Percentiles rank a stretch among this genome's conserved stretches.
Evolutionary conservation across 257 asterid species (phyloP).

Genomic region (Solanum arcanum): DNA sequence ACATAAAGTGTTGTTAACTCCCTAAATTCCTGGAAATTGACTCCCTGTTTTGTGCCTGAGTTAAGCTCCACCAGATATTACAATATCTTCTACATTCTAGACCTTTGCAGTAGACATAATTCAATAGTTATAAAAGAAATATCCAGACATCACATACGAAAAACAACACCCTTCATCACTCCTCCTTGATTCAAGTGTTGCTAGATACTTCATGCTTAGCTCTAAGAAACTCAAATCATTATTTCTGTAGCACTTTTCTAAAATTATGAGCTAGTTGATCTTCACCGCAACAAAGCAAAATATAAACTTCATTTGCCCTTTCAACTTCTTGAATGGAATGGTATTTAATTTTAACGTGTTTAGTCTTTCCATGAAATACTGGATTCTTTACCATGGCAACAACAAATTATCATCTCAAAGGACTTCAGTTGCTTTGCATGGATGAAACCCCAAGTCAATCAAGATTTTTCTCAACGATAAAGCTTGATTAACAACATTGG

Average conservation of each 20-base stretch:
- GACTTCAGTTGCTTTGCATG: neutral
- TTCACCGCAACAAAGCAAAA: neutral
- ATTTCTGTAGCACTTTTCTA: neutral
- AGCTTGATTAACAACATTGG: neutral
- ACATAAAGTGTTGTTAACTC: neutral
- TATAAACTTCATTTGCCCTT: neutral
- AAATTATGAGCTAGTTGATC: neutral
- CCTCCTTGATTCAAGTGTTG: neutral
- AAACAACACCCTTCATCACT: neutral
- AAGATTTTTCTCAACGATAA: neutral
- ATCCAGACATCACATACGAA: neutral
- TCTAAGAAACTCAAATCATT: neutral
- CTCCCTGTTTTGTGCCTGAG: neutral
- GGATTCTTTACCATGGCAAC: neutral
- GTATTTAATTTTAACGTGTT: too few species aligned
- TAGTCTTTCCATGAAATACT: neutral
- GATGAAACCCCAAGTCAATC: neutral
- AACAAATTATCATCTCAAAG: neutral
- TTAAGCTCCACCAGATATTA: too few species aligned
- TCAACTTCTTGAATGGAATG: neutral
- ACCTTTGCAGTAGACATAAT: neutral
- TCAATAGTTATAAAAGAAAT: neutral
- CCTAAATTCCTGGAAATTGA: neutral
- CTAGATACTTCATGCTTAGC: neutral
- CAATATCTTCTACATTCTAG: neutral